Percentiles rank a stretch among this genome's conserved stretches.
These are phyloP conservation scores for Microcera coccophila DNA, from an alignment of 2,329 filamentous ascomycete genomes.

Conservation along the genomic window DNA sequence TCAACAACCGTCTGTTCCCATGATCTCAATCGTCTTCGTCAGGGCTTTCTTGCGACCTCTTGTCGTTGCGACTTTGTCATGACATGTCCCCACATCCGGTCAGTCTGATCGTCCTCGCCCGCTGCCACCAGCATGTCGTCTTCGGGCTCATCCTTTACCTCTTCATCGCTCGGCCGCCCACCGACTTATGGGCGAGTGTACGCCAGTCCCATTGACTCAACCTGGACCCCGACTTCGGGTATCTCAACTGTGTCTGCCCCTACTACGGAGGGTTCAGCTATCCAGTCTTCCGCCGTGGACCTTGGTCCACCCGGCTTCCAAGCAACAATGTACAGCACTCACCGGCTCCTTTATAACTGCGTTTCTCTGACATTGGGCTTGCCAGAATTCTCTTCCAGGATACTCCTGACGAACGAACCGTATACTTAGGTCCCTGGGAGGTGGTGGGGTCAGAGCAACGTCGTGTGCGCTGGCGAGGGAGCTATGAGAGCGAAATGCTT, in stretches of 20 bases:
- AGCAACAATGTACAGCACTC: slow-evolving; percentile 47
- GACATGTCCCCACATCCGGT: slow-evolving; percentile 30
- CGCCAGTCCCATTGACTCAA: slow-evolving; percentile 42
- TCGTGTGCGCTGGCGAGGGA: slow-evolving; percentile 51
- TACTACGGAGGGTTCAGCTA: slow-evolving; percentile 36
- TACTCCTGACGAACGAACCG: slow-evolving; percentile 45
- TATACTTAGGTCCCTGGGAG: slow-evolving; percentile 54
- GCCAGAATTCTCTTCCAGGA: slow-evolving; percentile 49
- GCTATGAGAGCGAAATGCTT: slow-evolving; percentile 48
- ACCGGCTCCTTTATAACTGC: slow-evolving; percentile 5
- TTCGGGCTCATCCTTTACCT: slow-evolving; percentile 48
- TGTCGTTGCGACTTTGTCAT: slow-evolving; percentile 27
- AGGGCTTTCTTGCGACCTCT: slow-evolving; percentile 19
- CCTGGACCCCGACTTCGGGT: slow-evolving; percentile 44
- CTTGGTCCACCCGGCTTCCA: slow-evolving; percentile 51
- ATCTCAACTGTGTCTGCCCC: slow-evolving; percentile 43
- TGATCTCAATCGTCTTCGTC: slow-evolving; percentile 19
- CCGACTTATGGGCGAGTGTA: slow-evolving; percentile 41
- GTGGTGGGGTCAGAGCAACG: slow-evolving; percentile 45
- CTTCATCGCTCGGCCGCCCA: slow-evolving; percentile 42
- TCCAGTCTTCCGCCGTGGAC: slow-evolving; percentile 44
- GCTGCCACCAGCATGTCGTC: slow-evolving; percentile 32
- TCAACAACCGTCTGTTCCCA: slow-evolving; percentile 8
- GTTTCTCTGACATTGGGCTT: slow-evolving; percentile 18
- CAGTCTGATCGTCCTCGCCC: slow-evolving; percentile 24